A percentile compares a stretch with the other conserved stretches of the same genome.
phyloP scores from a whole-genome alignment of 192 early-diverging fungal genomes.

The Phlyctochytrium arcticum region DNA sequence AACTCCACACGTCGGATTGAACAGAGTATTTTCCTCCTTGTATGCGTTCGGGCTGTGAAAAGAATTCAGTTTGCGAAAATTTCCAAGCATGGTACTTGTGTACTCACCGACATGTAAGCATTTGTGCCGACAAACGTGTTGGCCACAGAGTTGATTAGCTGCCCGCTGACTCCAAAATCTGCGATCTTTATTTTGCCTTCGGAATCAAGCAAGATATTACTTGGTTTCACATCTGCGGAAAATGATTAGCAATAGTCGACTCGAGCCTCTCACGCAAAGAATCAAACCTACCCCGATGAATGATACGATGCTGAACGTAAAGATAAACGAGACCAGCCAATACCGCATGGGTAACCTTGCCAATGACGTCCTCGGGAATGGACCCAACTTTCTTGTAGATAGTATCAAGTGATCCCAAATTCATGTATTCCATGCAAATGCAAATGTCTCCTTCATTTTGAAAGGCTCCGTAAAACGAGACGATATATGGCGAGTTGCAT shows the following conservation, averaged over 20 bases:
- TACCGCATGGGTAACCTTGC: conserved; percentile 85
- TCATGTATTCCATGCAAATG: conserved; percentile 97
- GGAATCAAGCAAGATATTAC: conserved; percentile 90
- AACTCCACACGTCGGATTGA: conserved; percentile 94
- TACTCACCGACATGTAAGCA: conserved; percentile 89
- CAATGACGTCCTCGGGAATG: conserved; percentile 87
- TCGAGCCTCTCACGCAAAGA: not conserved
- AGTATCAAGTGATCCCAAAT: conserved; percentile 85
- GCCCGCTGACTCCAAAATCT: conserved; percentile 95
- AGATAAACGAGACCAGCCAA: conserved; percentile 88
- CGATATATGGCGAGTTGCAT: conserved; percentile 90
- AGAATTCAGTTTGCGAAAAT: not conserved
- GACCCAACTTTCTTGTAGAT: conserved; percentile 82
- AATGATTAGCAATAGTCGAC: not conserved
- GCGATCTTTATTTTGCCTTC: conserved; percentile 91
- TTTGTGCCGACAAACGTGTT: conserved; percentile 96
- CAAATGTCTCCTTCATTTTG: conserved; percentile 80
- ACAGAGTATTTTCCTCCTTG: conserved; percentile 80
- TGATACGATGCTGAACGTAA: conserved; percentile 80
- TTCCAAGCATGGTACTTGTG: not conserved
- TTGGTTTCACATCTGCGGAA: conserved; percentile 89
- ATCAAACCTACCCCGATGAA: conserved; percentile 86
- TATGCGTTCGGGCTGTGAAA: conserved; percentile 86
- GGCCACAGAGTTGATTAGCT: conserved; percentile 82
- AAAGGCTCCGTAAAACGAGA: conserved; percentile 92